Conservation (phyloP, 2,329 filamentous ascomycete genomes). For the Cordyceps farinosa region DNA sequence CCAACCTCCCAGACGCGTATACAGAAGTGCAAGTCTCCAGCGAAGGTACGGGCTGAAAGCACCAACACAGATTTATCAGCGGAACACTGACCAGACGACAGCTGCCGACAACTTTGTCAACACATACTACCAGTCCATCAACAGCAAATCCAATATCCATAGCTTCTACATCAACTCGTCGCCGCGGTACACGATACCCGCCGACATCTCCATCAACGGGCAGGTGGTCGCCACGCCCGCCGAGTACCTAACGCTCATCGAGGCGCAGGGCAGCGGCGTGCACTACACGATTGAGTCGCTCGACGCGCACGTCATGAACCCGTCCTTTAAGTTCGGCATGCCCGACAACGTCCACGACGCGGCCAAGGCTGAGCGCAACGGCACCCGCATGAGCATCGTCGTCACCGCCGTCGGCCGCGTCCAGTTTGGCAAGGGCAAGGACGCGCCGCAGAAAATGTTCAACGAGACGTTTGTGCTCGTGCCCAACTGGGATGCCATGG, state of each 20-base stretch:
- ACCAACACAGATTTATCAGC: not conserved
- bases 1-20: conserved; percentile 39
- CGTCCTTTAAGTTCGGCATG: conserved; percentile 57
- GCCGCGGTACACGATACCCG: conserved; percentile 48
- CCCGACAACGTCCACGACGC: conserved; percentile 42
- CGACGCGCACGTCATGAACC: conserved; percentile 76
- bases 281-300: conserved; percentile 71
- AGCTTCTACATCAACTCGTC: conserved; percentile 68
- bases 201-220: conserved; percentile 79
- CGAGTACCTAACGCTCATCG: conserved; percentile 66
- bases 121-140: conserved; percentile 72
- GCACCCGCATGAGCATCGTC: conserved; percentile 63
- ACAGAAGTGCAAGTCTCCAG: conserved; percentile 44
- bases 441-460: conserved; percentile 64
- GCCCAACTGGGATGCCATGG: conserved; percentile 64
- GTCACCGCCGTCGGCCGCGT: conserved; percentile 73
- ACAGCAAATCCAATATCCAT: conserved; percentile 57
- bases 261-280: conserved; percentile 55
- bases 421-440: conserved; percentile 60
- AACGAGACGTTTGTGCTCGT: conserved; percentile 79
- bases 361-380: conserved; percentile 45
- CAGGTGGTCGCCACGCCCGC: conserved; percentile 58
- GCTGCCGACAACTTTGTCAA: conserved; percentile 70
- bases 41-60: conserved; percentile 37
- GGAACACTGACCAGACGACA: conserved; percentile 30